These are phyloP conservation scores for Beauveria caledonica DNA, from an alignment of 2,329 filamentous ascomycete species.

Conservation along the genomic window DNA sequence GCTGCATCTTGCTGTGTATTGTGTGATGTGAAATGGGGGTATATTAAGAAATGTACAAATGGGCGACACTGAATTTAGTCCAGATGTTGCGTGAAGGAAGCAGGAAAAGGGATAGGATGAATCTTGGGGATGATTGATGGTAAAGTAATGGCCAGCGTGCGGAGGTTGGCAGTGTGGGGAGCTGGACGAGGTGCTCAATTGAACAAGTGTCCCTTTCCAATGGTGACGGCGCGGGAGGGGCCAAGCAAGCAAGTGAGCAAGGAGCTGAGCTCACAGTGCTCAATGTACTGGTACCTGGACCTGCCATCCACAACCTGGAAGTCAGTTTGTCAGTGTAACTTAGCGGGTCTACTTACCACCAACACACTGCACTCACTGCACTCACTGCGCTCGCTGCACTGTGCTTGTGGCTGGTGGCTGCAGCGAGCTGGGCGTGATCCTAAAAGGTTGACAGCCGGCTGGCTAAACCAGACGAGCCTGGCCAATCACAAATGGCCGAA, in stretches of 20 bases:
- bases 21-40: slow-evolving; percentile 9
- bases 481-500: background rate
- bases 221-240: background rate
- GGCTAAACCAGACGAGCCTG: too few species aligned
- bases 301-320: too few species aligned
- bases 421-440: too few species aligned
- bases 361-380: too few species aligned
- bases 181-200: slow-evolving; percentile 25
- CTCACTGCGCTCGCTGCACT: too few species aligned
- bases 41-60: slow-evolving; percentile 10
- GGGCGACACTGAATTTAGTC: slow-evolving; percentile 17
- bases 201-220: slow-evolving; percentile 36
- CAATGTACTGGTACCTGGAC: too few species aligned
- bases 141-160: slow-evolving; percentile 18
- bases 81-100: slow-evolving; percentile 11
- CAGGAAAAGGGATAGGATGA: slow-evolving; percentile 13
- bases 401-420: too few species aligned
- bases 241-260: background rate
- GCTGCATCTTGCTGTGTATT: slow-evolving; percentile 34
- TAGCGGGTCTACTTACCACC: too few species aligned
- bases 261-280: too few species aligned
- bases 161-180: slow-evolving; percentile 21
- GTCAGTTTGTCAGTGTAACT: too few species aligned
- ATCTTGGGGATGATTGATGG: slow-evolving; percentile 15
- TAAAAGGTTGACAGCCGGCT: too few species aligned